Conservation (phyloP, 306 rosid genomes). For the Macrotyloma uniflorum region DNA sequence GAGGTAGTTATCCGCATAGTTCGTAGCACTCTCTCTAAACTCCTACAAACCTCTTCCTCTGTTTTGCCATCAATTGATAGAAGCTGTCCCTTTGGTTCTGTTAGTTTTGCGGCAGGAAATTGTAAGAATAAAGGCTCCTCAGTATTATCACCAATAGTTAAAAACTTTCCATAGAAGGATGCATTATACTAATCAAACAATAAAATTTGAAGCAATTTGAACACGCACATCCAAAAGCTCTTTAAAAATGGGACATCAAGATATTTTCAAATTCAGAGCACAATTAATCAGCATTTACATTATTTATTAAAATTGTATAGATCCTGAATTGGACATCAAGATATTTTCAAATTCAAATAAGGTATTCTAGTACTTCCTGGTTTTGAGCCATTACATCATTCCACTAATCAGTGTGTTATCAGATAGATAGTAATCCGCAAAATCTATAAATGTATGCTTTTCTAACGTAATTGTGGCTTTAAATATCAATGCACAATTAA, state of each 20-base stretch:
- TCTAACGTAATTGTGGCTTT: background rate
- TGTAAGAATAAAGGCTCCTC: constrained; percentile 14
- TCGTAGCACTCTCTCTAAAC: constrained; percentile 92
- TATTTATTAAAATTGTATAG: too few relatives aligned
- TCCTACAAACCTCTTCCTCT: constrained; percentile 81
- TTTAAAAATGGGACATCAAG: background rate
- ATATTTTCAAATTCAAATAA: background rate
- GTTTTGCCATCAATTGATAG: constrained; percentile 91
- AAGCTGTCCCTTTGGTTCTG: constrained; percentile 99
- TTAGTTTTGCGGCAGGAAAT: constrained; percentile 31
- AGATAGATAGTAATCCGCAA: background rate
- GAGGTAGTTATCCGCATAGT: constrained; percentile 89
- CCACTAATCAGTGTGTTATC: background rate
- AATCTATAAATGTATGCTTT: too few relatives aligned
- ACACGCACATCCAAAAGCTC: background rate
- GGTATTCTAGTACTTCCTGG: too few relatives aligned
- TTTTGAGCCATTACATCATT: background rate
- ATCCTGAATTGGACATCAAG: background rate
- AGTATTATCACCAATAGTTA: constrained; percentile 17
- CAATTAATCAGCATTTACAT: too few relatives aligned
- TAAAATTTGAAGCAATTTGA: constrained; percentile 13
- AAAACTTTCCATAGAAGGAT: constrained; percentile 29
- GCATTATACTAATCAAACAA: constrained; percentile 11
- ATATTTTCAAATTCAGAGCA: too few relatives aligned
- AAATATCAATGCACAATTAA: background rate